Conservation (phyloP, 2,329 filamentous ascomycete species). For the Aspergillus sergii region DNA sequence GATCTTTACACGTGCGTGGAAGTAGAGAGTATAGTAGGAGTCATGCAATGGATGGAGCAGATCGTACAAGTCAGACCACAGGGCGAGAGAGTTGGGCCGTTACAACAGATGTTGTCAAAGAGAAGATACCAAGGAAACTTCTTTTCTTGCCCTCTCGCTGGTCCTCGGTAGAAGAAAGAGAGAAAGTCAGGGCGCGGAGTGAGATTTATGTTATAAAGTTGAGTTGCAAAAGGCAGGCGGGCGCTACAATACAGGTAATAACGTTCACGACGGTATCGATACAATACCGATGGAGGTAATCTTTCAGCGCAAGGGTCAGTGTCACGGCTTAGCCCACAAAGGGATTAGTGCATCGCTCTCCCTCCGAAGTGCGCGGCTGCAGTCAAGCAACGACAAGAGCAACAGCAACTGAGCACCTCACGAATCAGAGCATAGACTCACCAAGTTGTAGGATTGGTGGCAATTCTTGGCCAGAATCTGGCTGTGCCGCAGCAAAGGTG, state of each 20-base stretch:
- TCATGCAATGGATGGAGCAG: neutral
- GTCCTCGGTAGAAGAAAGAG: neutral
- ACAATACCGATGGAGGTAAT: slow-evolving; percentile 12
- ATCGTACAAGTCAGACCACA: neutral
- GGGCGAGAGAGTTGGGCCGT: neutral
- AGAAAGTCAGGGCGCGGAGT: slow-evolving; percentile 1
- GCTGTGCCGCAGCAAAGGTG: neutral
- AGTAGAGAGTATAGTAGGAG: slow-evolving; percentile 7
- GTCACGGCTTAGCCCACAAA: slow-evolving; percentile 15
- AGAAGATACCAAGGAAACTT: neutral
- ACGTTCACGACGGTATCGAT: neutral
- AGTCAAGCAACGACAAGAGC: slow-evolving; percentile 7
- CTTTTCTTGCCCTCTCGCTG: slow-evolving; percentile 1
- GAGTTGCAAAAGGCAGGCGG: slow-evolving; percentile 5
- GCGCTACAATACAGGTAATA: slow-evolving; percentile 10
- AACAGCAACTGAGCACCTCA: slow-evolving; percentile 1
- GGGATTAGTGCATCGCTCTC: slow-evolving; percentile 14
- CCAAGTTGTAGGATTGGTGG: slow-evolving; percentile 1
- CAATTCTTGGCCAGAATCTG: slow-evolving; percentile 6
- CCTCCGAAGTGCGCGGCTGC: slow-evolving; percentile 19
- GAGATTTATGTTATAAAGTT: slow-evolving; percentile 6
- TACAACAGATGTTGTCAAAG: neutral
- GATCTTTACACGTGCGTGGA: slow-evolving; percentile 14
- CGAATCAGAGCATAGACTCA: slow-evolving; percentile 14
- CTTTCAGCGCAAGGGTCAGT: slow-evolving; percentile 5